Conservation (phyloP, 2,329 filamentous ascomycete genomes). For the Fusarium tricinctum region DNA sequence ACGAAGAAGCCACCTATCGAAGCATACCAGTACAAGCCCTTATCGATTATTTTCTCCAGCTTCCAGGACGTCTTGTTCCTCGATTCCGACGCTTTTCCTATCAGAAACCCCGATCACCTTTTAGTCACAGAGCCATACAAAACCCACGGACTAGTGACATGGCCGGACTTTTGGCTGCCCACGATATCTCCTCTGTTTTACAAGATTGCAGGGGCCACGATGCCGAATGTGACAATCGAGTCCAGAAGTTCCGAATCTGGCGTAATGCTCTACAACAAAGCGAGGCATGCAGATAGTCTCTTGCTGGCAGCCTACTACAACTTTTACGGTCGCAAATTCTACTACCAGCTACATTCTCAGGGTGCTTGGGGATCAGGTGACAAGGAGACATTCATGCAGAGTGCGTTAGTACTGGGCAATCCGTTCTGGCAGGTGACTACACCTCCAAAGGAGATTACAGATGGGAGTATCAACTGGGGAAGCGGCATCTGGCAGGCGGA, state of each 20-base stretch:
- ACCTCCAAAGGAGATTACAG: constrained; percentile 25
- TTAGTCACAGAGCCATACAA: constrained; percentile 40
- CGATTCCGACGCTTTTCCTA: constrained; percentile 45
- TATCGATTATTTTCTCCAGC: constrained; percentile 45
- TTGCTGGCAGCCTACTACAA: constrained; percentile 45
- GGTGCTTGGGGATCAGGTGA: constrained; percentile 47
- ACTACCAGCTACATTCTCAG: constrained; percentile 48
- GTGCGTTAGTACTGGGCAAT: constrained; percentile 37
- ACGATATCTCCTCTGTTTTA: constrained; percentile 47
- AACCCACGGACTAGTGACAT: constrained; percentile 40
- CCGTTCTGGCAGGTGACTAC: constrained; percentile 42
- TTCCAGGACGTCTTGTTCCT: constrained; percentile 45
- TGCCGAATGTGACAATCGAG: constrained; percentile 35
- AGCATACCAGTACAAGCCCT: constrained; percentile 42
- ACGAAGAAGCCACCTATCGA: constrained; percentile 25
- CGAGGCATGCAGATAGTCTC: constrained; percentile 42
- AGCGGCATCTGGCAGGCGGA: constrained; percentile 49
- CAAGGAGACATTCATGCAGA: constrained; percentile 47
- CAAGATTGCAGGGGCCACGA: constrained; percentile 31
- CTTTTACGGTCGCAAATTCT: constrained; percentile 43
- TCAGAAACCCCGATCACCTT: constrained; percentile 38
- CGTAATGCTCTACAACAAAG: constrained; percentile 44
- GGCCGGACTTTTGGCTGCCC: constrained; percentile 48
- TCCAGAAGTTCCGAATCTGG: constrained; percentile 45
- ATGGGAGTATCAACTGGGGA: constrained; percentile 38